Conservation (phyloP, 208 protist genomes). For the Vickermania ingenoplastis region DNA sequence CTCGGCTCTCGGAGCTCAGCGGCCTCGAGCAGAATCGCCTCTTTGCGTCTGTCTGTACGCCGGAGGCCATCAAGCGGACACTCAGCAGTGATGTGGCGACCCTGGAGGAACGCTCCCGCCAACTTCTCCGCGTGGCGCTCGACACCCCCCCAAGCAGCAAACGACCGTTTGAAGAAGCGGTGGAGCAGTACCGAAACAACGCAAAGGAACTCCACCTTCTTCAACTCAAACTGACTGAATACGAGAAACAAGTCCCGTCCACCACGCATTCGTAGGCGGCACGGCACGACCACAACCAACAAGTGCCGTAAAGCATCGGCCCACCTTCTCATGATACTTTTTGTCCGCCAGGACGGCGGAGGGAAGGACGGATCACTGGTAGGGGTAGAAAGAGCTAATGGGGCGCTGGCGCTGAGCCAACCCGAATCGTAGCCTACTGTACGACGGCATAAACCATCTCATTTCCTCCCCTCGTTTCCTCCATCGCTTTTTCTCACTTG, state of each 20-base stretch:
- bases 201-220: constrained; percentile 58
- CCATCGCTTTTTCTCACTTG: not conserved
- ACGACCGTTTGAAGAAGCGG: constrained; percentile 32
- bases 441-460: no score
- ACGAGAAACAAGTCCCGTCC: constrained; percentile 17
- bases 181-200: constrained; percentile 43
- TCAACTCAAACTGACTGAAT: constrained; percentile 53
- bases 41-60: constrained; percentile 42
- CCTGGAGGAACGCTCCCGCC: constrained; percentile 24
- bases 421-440: no score
- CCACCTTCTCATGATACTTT: no score
- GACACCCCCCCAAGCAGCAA: constrained; percentile 27
- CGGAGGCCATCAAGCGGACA: constrained; percentile 51
- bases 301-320: no score
- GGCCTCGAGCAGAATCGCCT: constrained; percentile 25
- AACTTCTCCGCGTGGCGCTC: constrained; percentile 24
- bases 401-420: no score
- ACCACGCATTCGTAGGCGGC: no score
- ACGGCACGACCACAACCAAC: no score
- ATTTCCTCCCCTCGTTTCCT: no score
- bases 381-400: no score
- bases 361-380: no score
- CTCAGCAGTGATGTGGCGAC: constrained; percentile 46
- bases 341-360: no score
- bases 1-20: constrained; percentile 41